A percentile compares a stretch with the other conserved stretches of the same genome.
phyloP scores from a whole-genome alignment of 2,329 filamentous ascomycete genomes.

The Hansfordia pulvinata region DNA sequence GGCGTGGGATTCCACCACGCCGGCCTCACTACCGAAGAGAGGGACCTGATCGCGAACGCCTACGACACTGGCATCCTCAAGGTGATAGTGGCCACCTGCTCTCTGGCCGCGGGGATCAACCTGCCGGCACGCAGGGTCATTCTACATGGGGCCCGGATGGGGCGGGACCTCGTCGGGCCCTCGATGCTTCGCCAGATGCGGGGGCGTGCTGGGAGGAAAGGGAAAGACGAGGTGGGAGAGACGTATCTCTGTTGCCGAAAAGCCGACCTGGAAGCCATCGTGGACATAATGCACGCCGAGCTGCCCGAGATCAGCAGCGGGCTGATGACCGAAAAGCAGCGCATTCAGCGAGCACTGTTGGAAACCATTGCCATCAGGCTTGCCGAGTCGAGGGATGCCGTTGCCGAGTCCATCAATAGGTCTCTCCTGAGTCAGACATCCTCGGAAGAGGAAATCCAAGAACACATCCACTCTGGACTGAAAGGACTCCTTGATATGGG shows the following conservation, averaged over 20 bases:
- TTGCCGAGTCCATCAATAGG: constrained; percentile 54
- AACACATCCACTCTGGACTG: constrained; percentile 44
- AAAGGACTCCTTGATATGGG: constrained; percentile 38
- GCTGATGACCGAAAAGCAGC: constrained; percentile 50
- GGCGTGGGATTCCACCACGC: constrained; percentile 66
- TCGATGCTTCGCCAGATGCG: constrained; percentile 74
- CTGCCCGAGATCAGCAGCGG: constrained; percentile 58
- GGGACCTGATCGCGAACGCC: constrained; percentile 55
- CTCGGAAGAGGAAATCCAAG: constrained; percentile 30
- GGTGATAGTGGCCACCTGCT: constrained; percentile 65
- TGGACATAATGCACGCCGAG: constrained; percentile 59
- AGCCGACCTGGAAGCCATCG: constrained; percentile 53
- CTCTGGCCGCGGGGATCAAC: constrained; percentile 73
- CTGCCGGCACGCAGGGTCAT: constrained; percentile 59
- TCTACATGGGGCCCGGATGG: constrained; percentile 63
- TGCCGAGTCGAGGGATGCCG: constrained; percentile 48
- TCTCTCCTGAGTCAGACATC: constrained; percentile 52
- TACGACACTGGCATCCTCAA: constrained; percentile 57
- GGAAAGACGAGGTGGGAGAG: constrained; percentile 65
- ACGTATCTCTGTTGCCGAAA: constrained; percentile 64
- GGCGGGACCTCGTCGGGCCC: constrained; percentile 61
- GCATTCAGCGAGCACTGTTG: constrained; percentile 58
- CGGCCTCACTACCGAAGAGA: constrained; percentile 61
- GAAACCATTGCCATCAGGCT: constrained; percentile 58
- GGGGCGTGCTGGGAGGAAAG: constrained; percentile 63